phyloP scores from a whole-genome alignment of 2,329 filamentous ascomycete species.

The Colletotrichum falcatum region DNA sequence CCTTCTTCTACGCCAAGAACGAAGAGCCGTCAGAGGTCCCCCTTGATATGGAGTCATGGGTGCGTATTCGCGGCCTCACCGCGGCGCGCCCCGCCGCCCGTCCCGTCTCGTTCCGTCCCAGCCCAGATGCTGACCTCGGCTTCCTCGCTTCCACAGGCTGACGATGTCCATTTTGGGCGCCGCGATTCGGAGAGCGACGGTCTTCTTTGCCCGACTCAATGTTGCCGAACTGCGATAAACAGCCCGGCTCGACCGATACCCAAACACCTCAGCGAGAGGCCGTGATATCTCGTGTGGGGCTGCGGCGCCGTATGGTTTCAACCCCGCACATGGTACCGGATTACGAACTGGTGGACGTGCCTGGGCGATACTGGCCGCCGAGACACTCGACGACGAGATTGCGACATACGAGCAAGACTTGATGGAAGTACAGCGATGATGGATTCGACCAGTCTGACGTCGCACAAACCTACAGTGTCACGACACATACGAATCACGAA shows the following conservation, averaged over 20 bases:
- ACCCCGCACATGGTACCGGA: neutral
- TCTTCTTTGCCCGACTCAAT: conserved; percentile 45
- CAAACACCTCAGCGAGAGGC: conserved; percentile 44
- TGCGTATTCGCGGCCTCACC: conserved; percentile 11
- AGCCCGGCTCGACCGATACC: conserved; percentile 44
- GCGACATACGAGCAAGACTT: neutral
- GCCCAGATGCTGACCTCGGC: neutral
- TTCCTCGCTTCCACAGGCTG: conserved; percentile 40
- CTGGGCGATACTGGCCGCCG: conserved; percentile 9
- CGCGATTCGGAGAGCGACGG: conserved; percentile 47
- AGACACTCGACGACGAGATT: neutral
- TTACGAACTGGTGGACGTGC: conserved; percentile 4
- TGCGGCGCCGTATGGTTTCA: conserved; percentile 37
- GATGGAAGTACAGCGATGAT: neutral
- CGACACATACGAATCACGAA: neutral
- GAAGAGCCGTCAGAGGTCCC: conserved; percentile 47
- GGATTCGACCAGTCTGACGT: neutral
- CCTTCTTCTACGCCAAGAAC: conserved; percentile 49
- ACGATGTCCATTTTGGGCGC: conserved; percentile 48
- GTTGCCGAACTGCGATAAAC: conserved; percentile 44
- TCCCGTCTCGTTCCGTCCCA: too few species aligned
- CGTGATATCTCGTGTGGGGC: conserved; percentile 46
- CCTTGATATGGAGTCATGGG: conserved; percentile 47
- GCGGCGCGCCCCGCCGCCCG: neutral
- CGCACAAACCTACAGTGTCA: conserved; percentile 1